Evolutionary conservation across 345 rosid species (phyloP).

Genomic region (Odontarrhena argentea): DNA sequence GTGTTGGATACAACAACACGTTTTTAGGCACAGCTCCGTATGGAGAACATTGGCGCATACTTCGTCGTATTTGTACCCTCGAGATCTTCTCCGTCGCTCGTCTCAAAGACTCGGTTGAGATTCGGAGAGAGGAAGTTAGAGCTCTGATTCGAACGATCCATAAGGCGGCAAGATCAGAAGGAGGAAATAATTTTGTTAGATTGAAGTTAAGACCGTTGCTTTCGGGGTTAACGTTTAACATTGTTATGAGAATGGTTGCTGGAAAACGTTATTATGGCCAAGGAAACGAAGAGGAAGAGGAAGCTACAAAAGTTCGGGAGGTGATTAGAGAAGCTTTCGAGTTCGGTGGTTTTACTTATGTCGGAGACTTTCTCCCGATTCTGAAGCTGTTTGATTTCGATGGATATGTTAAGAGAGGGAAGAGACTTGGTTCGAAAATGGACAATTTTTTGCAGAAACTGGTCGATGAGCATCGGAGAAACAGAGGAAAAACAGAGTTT

Average conservation of each 20-base stretch:
- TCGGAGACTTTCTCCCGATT: constrained; percentile 48
- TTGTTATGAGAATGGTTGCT: constrained; percentile 43
- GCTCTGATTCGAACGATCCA: constrained; percentile 25
- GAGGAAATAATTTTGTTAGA: neutral
- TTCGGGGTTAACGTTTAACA: constrained; percentile 38
- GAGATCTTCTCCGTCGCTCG: constrained; percentile 45
- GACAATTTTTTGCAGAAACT: constrained; percentile 50
- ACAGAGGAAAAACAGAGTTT: constrained; percentile 10
- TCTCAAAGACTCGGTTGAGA: constrained; percentile 18
- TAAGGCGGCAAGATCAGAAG: neutral
- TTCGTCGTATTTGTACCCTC: constrained; percentile 44
- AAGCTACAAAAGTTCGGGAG: constrained; percentile 42
- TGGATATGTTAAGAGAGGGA: constrained; percentile 35
- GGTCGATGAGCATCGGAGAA: constrained; percentile 46
- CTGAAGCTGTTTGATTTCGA: constrained; percentile 42
- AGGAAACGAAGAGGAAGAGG: constrained; percentile 33
- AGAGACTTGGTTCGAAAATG: constrained; percentile 12
- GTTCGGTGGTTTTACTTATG: constrained; percentile 36
- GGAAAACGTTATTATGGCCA: constrained; percentile 51
- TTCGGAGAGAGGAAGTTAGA: constrained; percentile 42
- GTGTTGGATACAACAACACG: constrained; percentile 46
- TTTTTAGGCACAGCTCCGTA: constrained; percentile 36
- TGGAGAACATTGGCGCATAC: constrained; percentile 59
- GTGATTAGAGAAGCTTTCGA: constrained; percentile 36
- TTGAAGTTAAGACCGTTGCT: constrained; percentile 27